These are phyloP conservation scores for Hypoxylon subgilvum DNA, from an alignment of 495 filamentous ascomycete species.

Conservation along the genomic window DNA sequence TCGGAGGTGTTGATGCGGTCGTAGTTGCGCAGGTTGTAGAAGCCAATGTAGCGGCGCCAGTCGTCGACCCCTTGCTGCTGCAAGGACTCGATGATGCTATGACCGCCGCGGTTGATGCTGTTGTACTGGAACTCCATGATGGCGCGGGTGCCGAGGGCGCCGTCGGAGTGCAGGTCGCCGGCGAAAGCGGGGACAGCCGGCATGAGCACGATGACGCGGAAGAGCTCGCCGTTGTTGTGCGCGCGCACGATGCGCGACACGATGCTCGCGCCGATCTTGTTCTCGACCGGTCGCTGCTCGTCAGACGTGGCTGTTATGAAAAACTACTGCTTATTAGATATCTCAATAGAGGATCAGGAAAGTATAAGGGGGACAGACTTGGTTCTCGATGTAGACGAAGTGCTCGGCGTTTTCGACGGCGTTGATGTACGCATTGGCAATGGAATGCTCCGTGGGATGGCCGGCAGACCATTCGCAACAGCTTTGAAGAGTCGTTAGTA, in stretches of 20 bases:
- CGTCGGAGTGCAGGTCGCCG: slow-evolving; percentile 81
- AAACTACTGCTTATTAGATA: slow-evolving; percentile 57
- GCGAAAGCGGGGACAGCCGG: slow-evolving; percentile 90
- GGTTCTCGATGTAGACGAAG: slow-evolving; percentile 95
- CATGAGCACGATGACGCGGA: slow-evolving; percentile 85
- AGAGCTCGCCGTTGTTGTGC: slow-evolving; percentile 70
- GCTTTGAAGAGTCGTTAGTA: slow-evolving; percentile 47
- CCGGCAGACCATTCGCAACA: slow-evolving; percentile 76
- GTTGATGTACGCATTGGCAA: slow-evolving; percentile 85
- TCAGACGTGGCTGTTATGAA: slow-evolving; percentile 90
- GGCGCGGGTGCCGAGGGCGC: slow-evolving; percentile 81
- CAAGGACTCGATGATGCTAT: slow-evolving; percentile 83
- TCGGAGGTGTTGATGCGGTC: slow-evolving; percentile 82
- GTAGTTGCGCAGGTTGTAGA: slow-evolving; percentile 94
- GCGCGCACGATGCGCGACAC: slow-evolving; percentile 87
- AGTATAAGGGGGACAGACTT: slow-evolving; percentile 46
- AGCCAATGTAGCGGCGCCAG: slow-evolving; percentile 80
- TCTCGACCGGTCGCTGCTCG: slow-evolving; percentile 78
- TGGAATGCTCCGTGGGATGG: slow-evolving; percentile 76
- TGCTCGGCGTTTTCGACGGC: slow-evolving; percentile 80
- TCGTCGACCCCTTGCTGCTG: slow-evolving; percentile 71
- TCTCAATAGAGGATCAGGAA: neutral
- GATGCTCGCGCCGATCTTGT: slow-evolving; percentile 86
- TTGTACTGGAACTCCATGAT: slow-evolving; percentile 97
- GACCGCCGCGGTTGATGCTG: slow-evolving; percentile 83